Base-by-base conservation (phyloP, 1,139 yeast species). In the Yamadazyma atmosphaerica region DNA sequence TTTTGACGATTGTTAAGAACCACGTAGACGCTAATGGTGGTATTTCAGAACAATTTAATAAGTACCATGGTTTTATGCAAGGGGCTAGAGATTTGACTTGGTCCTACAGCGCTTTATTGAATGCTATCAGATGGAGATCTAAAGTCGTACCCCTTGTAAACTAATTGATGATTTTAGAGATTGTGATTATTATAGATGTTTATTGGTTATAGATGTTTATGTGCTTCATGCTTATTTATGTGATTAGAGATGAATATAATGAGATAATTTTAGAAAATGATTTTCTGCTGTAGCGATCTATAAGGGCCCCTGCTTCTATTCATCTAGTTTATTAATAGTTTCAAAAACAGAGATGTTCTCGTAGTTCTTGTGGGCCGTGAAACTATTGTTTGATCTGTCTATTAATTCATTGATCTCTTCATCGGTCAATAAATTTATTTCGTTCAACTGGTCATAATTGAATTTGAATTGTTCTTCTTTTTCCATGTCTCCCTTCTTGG, bases 41-140 rank as follows among this genome's bases (percentile, higher is more conserved):
- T 36, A 80, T 90, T 80, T 83, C 90, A 52, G 98, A 92, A 60
- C 97, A 92, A 55, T 86, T 87, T 59, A 87, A 86, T 63, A 79
- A 78, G 52, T 76, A 81, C 51, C 79, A 74, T 32, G 98, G 98
- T 0, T 87, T 60, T 57, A 81, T 88, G 84, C 85, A 82, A 60
- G 98, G 98, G 3, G 98, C 98, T 0, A 63, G 67, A 40, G 78
- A 86, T 50, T 75, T 92, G 53, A 89, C 97, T 4, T 92, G 98
- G 98, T 84, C 95, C 47, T 87, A 87, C 58, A 81, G 90, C 30
- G 77, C 95, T 2, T 78, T 86, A 39, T 83, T 86, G 82, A 75
- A 79, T 48, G 79, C 92, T 2, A 65, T 76, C 38, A 72, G 86
- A 58, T 79, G 86, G 81, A 76, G 90, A 58, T 49, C 33, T 1